Base-by-base conservation (phyloP, 495 filamentous ascomycete genomes). In the Podospora pseudoanserina region DNA sequence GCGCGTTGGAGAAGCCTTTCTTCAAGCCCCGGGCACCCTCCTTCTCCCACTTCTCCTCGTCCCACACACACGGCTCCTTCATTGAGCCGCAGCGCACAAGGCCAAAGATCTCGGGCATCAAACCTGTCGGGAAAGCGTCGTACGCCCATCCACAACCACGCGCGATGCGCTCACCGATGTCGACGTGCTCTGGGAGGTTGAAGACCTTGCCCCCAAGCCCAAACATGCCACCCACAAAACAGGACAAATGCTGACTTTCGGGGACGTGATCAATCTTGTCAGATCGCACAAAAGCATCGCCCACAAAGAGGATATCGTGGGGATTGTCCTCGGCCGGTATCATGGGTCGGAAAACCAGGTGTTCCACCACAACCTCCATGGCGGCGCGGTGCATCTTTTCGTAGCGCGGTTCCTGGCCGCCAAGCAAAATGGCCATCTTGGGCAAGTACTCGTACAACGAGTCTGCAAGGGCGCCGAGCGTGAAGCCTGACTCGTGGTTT, bases 141-240 rank as follows among this genome's bases (percentile, higher is more conserved):
- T 97, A 97, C 2, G 92, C 88, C 94, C 92, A 97, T 16, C 93
- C 88, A 70, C 94, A 97, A 16, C 94, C 94, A 64, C 95, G 90
- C 0, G 92, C 91, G 19, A 97, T 83, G 71, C 91, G 91, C 60
- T 84, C 80, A 4, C 90, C 94, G 26, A 92, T 84, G 18, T 90
- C 84, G 62, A 97, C 78, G 73, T 97, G 90, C 3, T 85, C 83
- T 1, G 88, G 80, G 23, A 88, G 81, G 26, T 85, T 80, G 68
- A 96, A 93, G 3, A 93, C 81, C 71, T 87, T 90, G 28, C 91
- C 90, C 49, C 92, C 95, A 57, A 97, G 80, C 11, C 88, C 94
- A 62, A 96, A 87, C 94, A 97, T 97, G 32, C 92, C 94, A 16
- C 94, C 94, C 0, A 87, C 88, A 73, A 97, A 99, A 76, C 95